A percentile compares a stretch with the other conserved stretches of the same genome.
These are phyloP conservation scores for Venturiaceae sp. DNA, from an alignment of 2,329 filamentous ascomycete genomes.

Conservation along the genomic window DNA sequence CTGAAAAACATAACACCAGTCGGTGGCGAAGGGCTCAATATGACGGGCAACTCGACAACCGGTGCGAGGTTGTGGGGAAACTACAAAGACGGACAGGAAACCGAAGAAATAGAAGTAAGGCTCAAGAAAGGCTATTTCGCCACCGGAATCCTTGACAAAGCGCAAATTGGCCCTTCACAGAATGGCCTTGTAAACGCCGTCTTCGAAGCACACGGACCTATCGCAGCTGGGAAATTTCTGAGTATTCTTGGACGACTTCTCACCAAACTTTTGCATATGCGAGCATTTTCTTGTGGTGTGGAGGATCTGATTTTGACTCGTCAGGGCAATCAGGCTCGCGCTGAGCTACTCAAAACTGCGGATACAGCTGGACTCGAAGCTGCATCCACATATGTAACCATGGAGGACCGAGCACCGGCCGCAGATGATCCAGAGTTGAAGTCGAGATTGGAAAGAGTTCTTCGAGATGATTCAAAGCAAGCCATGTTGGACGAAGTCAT, in stretches of 20 bases:
- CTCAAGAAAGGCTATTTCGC: constrained; percentile 83
- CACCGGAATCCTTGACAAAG: constrained; percentile 88
- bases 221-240: constrained; percentile 74
- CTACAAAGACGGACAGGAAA: constrained; percentile 27
- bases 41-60: constrained; percentile 71
- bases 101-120: constrained; percentile 71
- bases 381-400: constrained; percentile 78
- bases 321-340: constrained; percentile 63
- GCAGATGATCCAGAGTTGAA: constrained; percentile 61
- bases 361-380: constrained; percentile 64
- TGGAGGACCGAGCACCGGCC: constrained; percentile 55
- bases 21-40: constrained; percentile 65
- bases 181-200: constrained; percentile 87
- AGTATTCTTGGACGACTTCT: constrained; percentile 83
- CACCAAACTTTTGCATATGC: constrained; percentile 84
- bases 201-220: constrained; percentile 87
- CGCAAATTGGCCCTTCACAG: constrained; percentile 78
- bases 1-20: constrained; percentile 82
- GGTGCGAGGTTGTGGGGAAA: constrained; percentile 68
- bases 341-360: constrained; percentile 58
- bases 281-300: constrained; percentile 94
- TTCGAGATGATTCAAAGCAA: constrained; percentile 86
- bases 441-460: constrained; percentile 74
- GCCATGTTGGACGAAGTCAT: constrained; percentile 81
- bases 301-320: constrained; percentile 84